Conservation (phyloP, 345 rosid species). For the Eucalyptus cladocalyx region DNA sequence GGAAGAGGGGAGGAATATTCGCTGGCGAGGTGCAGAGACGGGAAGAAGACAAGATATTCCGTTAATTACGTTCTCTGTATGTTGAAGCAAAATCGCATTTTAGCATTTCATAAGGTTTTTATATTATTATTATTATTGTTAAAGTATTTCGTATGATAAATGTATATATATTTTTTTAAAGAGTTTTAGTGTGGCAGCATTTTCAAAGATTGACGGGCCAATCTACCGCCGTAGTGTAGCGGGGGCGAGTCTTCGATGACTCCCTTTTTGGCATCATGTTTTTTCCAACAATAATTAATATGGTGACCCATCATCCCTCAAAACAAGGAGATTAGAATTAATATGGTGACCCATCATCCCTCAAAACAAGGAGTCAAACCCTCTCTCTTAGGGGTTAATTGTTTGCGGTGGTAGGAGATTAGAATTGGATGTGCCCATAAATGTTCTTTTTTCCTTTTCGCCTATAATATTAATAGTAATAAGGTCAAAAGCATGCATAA, state of each 20-base stretch:
- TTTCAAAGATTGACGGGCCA: neutral
- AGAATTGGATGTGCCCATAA: too few species aligned
- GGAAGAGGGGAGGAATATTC: constrained; percentile 3
- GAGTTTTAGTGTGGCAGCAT: neutral
- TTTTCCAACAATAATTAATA: too few species aligned
- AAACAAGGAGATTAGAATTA: too few species aligned
- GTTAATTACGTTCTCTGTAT: neutral
- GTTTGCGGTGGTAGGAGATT: too few species aligned
- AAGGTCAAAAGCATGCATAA: neutral
- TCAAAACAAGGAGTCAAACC: too few species aligned
- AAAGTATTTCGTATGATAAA: neutral
- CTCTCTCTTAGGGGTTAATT: too few species aligned
- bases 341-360: too few species aligned
- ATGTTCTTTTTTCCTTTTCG: neutral
- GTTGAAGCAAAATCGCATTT: neutral
- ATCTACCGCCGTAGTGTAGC: neutral
- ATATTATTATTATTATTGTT: too few species aligned
- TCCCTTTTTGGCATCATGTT: too few species aligned
- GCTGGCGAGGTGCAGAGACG: neutral
- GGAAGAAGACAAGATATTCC: neutral
- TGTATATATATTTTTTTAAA: neutral
- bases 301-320: too few species aligned
- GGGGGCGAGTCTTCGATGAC: neutral
- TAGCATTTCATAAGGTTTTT: neutral
- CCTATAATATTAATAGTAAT: neutral